A percentile compares a stretch with the other conserved stretches of the same genome.
Conservation (phyloP, 2,329 filamentous ascomycete species). For the Diaporthe ilicicola region DNA sequence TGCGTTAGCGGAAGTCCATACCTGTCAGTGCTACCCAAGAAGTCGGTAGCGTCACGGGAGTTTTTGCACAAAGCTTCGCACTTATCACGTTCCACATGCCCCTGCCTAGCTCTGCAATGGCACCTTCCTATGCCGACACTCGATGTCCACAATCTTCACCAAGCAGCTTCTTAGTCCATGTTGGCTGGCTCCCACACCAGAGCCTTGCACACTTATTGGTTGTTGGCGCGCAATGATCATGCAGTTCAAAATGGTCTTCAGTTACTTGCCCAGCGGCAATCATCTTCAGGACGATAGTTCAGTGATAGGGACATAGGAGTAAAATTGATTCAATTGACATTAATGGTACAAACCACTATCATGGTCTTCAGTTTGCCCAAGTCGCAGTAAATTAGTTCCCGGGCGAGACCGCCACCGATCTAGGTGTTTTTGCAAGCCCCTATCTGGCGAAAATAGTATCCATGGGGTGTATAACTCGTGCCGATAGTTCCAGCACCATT, state of each 20-base stretch:
- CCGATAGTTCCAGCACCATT: constrained; percentile 56
- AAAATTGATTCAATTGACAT: background rate
- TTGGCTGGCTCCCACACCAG: background rate
- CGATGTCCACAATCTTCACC: background rate
- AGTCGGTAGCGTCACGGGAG: background rate
- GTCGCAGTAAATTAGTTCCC: background rate
- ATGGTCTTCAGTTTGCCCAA: background rate
- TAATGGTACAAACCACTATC: background rate
- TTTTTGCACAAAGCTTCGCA: background rate
- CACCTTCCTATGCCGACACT: background rate
- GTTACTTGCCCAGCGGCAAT: background rate
- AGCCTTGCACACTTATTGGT: background rate
- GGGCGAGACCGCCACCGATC: background rate
- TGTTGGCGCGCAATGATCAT: too few species aligned
- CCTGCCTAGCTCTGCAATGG: background rate
- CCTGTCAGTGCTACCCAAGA: background rate
- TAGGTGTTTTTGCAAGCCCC: constrained; percentile 23
- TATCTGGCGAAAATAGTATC: constrained; percentile 57
- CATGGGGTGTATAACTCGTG: constrained; percentile 55
- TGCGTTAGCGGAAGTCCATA: background rate
- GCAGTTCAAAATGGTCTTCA: background rate
- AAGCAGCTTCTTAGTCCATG: background rate
- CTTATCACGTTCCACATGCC: background rate
- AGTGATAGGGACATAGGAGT: background rate
- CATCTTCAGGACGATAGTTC: background rate